A percentile compares a stretch with the other conserved stretches of the same genome.
These are phyloP conservation scores for Schizopora paradoxa DNA, from an alignment of 1,284 basidiomycete genomes.

Conservation along the genomic window DNA sequence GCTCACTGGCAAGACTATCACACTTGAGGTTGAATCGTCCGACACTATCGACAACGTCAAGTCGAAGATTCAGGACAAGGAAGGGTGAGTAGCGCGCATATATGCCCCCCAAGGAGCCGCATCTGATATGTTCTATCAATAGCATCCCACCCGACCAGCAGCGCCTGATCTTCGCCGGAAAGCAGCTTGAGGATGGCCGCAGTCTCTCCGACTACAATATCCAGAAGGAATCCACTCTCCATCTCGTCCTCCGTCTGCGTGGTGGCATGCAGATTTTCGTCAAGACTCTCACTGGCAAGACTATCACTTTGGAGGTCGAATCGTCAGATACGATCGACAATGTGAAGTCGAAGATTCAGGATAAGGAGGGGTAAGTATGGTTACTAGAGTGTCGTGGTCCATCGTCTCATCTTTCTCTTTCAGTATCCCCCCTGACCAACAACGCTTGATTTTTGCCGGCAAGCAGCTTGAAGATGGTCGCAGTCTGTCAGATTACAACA, in stretches of 20 bases:
- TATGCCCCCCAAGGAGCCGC: not conserved
- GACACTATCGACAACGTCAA: conserved; percentile 54
- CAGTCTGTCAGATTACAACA: conserved; percentile 41
- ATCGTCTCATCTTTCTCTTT: not conserved
- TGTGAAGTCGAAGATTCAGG: conserved; percentile 44
- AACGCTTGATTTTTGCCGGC: conserved; percentile 43
- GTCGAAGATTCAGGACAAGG: conserved; percentile 44
- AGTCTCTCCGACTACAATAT: conserved; percentile 33
- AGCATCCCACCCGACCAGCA: conserved; percentile 32
- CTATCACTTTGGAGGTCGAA: conserved; percentile 54
- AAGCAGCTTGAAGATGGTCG: conserved; percentile 43
- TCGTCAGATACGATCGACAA: conserved; percentile 54
- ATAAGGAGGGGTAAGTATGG: conserved; percentile 32
- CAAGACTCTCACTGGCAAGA: conserved; percentile 50
- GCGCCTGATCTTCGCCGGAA: conserved; percentile 41
- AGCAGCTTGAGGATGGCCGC: conserved; percentile 35
- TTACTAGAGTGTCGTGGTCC: not conserved
- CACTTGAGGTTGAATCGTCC: conserved; percentile 42
- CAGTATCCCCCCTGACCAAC: conserved; percentile 18
- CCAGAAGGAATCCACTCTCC: conserved; percentile 55
- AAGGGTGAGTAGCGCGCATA: conserved; percentile 22
- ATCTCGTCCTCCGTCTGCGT: conserved; percentile 52
- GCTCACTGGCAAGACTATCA: conserved; percentile 45
- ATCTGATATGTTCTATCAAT: not conserved
- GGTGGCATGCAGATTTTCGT: conserved; percentile 51